A percentile compares a stretch with the other conserved stretches of the same genome.
Evolutionary conservation across 2,329 filamentous ascomycete species (phyloP).

Genomic region (Coniochaeta sp.): DNA sequence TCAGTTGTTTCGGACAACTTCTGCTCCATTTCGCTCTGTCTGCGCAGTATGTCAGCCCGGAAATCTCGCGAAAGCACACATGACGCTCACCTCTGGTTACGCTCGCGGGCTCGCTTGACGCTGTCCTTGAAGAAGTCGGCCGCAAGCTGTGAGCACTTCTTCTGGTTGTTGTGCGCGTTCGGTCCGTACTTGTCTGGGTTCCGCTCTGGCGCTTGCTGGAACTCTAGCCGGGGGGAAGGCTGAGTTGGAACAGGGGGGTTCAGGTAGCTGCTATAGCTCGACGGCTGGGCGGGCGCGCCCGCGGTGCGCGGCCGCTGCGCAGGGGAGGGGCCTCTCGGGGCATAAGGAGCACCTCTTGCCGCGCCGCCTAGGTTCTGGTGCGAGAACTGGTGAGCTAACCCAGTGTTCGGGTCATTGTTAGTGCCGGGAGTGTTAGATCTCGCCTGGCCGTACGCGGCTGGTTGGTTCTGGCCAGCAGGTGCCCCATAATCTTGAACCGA

Average conservation of each 20-base stretch:
- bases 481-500: slow-evolving; percentile 25
- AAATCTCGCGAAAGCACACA: too few relatives aligned
- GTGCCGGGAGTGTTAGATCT: slow-evolving; percentile 51
- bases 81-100: slow-evolving; percentile 74
- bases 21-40: slow-evolving; percentile 86
- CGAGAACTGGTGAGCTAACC: slow-evolving; percentile 90
- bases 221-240: slow-evolving; percentile 51
- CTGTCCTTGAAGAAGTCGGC: slow-evolving; percentile 98
- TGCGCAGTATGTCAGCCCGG: slow-evolving; percentile 26
- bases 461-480: not conserved
- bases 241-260: slow-evolving; percentile 55
- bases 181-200: slow-evolving; percentile 73
- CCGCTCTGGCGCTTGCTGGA: slow-evolving; percentile 72
- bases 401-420: slow-evolving; percentile 77
- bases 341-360: slow-evolving; percentile 63
- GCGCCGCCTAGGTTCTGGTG: slow-evolving; percentile 84
- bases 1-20: slow-evolving; percentile 73
- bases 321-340: slow-evolving; percentile 59
- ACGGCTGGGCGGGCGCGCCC: slow-evolving; percentile 57
- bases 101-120: slow-evolving; percentile 88
- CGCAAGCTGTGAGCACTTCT: slow-evolving; percentile 63
- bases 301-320: slow-evolving; percentile 78
- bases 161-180: slow-evolving; percentile 61
- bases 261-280: slow-evolving; percentile 58
- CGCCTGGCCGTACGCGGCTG: slow-evolving; percentile 28